phyloP scores from a whole-genome alignment of 306 rosid species.

The Lathyrus oleraceus region DNA sequence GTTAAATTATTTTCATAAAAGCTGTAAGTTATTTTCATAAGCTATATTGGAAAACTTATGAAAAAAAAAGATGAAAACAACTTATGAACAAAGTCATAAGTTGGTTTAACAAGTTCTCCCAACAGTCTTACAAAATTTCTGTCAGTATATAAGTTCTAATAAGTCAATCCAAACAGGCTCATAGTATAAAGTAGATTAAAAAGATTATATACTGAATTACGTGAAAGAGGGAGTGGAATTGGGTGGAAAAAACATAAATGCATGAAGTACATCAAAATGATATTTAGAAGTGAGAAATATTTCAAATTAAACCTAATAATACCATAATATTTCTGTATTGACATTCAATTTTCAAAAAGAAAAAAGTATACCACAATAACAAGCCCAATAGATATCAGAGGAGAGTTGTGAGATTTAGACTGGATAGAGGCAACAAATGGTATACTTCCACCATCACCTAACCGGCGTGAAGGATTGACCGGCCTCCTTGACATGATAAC shows the following conservation, averaged over 20 bases:
- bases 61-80: too few relatives aligned
- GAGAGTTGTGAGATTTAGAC: slow-evolving; percentile 82
- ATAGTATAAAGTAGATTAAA: neutral
- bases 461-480: slow-evolving; percentile 77
- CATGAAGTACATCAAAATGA: slow-evolving; percentile 19
- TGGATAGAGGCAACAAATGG: slow-evolving; percentile 68
- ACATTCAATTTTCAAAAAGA: neutral
- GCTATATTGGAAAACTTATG: too few relatives aligned
- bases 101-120: too few relatives aligned
- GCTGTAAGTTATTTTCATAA: too few relatives aligned
- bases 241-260: neutral
- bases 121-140: too few relatives aligned
- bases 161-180: too few relatives aligned
- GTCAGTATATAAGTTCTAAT: too few relatives aligned
- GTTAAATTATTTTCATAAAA: too few relatives aligned
- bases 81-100: too few relatives aligned
- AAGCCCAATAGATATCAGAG: slow-evolving; percentile 78
- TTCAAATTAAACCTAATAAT: slow-evolving; percentile 23
- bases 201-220: neutral
- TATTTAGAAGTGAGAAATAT: neutral
- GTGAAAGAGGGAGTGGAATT: neutral
- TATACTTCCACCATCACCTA: slow-evolving; percentile 66
- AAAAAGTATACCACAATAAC: slow-evolving; percentile 67
- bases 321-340: neutral
- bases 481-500: slow-evolving; percentile 93